Conservation (phyloP, 306 rosid species). For the Arachis hypogaea region DNA sequence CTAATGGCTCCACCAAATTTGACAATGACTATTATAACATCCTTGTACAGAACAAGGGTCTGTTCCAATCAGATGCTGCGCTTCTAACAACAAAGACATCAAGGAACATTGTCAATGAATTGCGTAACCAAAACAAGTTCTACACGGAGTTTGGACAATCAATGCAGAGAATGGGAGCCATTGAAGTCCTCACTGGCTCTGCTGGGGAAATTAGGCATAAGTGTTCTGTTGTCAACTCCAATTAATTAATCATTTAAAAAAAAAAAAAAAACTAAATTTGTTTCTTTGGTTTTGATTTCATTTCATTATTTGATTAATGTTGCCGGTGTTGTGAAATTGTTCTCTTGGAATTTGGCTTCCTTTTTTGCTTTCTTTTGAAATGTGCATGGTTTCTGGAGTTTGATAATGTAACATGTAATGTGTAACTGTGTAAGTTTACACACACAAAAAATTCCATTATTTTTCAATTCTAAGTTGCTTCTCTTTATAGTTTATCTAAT, state of each 20-base stretch:
- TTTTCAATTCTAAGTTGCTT: no score
- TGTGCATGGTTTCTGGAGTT: no score
- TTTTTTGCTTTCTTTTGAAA: no score
- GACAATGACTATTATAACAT: constrained; percentile 47
- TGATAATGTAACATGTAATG: no score
- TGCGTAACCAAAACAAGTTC: constrained; percentile 45
- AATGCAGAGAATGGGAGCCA: constrained; percentile 63
- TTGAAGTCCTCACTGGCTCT: constrained; percentile 46
- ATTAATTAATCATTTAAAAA: not conserved
- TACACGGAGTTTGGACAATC: constrained; percentile 45
- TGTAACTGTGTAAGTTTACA: no score
- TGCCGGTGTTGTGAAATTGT: not conserved
- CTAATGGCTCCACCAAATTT: constrained; percentile 38
- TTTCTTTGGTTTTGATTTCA: not conserved
- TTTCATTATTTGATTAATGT: not conserved
- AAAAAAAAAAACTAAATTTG: no score
- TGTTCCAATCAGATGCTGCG: constrained; percentile 65
- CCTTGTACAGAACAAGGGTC: constrained; percentile 46
- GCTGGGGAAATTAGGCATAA: constrained; percentile 65
- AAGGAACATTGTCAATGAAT: not conserved
- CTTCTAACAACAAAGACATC: constrained; percentile 48
- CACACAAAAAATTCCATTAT: no score
- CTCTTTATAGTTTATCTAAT: no score
- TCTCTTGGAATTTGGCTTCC: not conserved
- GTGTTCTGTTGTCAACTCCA: constrained; percentile 63